phyloP scores from a whole-genome alignment of 2,329 filamentous ascomycete genomes.

The Didymosphaeria variabile region DNA sequence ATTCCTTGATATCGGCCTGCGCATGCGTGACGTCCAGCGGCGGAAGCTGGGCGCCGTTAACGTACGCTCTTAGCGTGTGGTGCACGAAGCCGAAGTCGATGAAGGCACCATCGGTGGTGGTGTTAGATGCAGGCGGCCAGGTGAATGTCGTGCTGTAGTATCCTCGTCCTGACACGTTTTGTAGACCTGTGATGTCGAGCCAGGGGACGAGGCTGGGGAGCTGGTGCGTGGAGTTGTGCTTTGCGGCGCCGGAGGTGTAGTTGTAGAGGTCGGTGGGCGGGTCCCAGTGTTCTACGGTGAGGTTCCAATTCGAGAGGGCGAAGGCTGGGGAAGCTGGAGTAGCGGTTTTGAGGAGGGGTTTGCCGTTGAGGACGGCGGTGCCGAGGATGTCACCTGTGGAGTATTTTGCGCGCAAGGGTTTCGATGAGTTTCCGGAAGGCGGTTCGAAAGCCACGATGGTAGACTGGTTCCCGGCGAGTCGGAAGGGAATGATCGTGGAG shows the following conservation, averaged over 20 bases:
- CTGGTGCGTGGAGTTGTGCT: slow-evolving; percentile 23
- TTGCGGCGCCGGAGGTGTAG: slow-evolving; percentile 25
- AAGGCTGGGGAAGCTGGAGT: slow-evolving; percentile 18
- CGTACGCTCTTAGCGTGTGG: slow-evolving; percentile 36
- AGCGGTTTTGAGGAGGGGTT: slow-evolving; percentile 11
- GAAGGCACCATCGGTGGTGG: slow-evolving; percentile 25
- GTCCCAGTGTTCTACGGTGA: slow-evolving; percentile 52
- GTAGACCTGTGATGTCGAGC: slow-evolving; percentile 26
- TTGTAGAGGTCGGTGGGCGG: slow-evolving; percentile 48
- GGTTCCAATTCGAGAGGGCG: slow-evolving; percentile 48
- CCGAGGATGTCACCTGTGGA: slow-evolving; percentile 12
- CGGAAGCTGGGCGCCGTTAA: slow-evolving; percentile 43
- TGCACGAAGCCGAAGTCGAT: slow-evolving; percentile 38
- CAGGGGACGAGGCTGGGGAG: slow-evolving; percentile 19
- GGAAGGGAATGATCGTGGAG: slow-evolving; percentile 43
- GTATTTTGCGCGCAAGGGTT: slow-evolving; percentile 1
- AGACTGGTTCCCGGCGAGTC: slow-evolving; percentile 53
- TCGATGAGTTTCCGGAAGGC: not conserved
- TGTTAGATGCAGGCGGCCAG: slow-evolving; percentile 26
- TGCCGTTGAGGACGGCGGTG: not conserved
- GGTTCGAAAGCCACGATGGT: slow-evolving; percentile 51
- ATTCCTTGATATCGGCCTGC: slow-evolving; percentile 33
- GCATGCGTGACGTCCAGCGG: slow-evolving; percentile 43
- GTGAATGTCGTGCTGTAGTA: slow-evolving; percentile 47
- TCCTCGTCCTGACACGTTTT: slow-evolving; percentile 46